Base-by-base conservation (phyloP, 768 basidiomycete species). In the Leccinellum albellum region DNA sequence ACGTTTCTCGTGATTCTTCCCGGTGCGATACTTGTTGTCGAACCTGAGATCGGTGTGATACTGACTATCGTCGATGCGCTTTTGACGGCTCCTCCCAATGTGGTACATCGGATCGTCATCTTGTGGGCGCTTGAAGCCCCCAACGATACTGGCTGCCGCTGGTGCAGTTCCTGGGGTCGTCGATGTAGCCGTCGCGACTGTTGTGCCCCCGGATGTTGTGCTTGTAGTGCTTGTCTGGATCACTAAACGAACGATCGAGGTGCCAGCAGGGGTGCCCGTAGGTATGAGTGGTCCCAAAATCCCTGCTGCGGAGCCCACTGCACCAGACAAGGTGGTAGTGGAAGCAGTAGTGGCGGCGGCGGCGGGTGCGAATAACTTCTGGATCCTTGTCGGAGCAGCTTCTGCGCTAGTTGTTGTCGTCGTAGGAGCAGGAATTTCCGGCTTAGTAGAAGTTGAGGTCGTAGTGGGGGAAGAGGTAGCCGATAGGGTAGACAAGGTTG, bases 1-100 rank as follows among this genome's bases (percentile, higher is more conserved):
- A 20, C 60, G 56, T 31, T 53, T 50, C 23, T n/a, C 3, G 4
- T 40, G 51, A 8, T 9, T 55, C 14, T 55, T 49, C n/a, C 47
- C 55, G 0, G 40, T 12, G 6, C 35, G 54, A 31, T 64, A 40
- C 24, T 51, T n/a, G 35, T 65, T 31, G 50, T 64, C 40, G 29
- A 33, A 52, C 37, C 42, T 29, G 15, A 58, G 20, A 14, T 50
- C 42, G 3, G 63, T 56, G 29, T 61, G 48, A 23, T 55, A 62
- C 17, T n/a, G n/a, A n/a, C n/a, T n/a, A n/a, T 54, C 61, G 13
- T 31, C 37, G n/a, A n/a, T n/a, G 12, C 52, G 63, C 35, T 55
- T 56, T 28, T 21, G 29, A 15, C 13, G 29, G 13, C 31, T 47
- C 42, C 24, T 29, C 37, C 31, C 32, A 15, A 44, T 20, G 32